Base-by-base conservation (phyloP, 2,329 filamentous ascomycete species). In the Tolypocladium tundrense region DNA sequence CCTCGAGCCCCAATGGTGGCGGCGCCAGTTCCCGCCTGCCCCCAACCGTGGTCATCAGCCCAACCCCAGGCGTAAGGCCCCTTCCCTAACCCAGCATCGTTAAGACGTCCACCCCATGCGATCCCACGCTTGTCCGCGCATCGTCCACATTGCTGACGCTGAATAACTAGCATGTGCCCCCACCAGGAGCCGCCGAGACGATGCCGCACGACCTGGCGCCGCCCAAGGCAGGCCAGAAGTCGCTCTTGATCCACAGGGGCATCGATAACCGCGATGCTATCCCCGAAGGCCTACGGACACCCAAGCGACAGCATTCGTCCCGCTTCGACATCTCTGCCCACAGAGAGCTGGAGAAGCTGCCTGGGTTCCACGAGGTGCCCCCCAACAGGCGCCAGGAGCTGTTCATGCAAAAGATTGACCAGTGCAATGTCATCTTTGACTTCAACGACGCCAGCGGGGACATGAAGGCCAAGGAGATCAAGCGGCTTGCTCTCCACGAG, bases 401-500 rank as follows among this genome's bases (percentile, higher is more conserved):
- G 21, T 99, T 99, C 76, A 97, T 99, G 92, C 92, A 97, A 71
- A 99, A 99, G 81, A 94, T 99, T 66, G 94, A 97, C 68, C 94
- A 99, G 73, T 99, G 94, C 79, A 99, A 99, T 71, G 95, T 99
- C 78, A 99, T 99, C 68, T 99, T 99, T 71, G 94, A 99, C 77
- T 99, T 99, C 78, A 99, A 97, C 72, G 94, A 99, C 74, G 91
- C 93, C 54, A 96, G 90, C 64, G 92, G 88, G 65, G 94, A 99
- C 71, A 97, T 99, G 92, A 99, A 99, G 75, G 96, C 93, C 53
- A 99, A 99, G 78, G 94, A 99, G 76, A 97, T 99, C 81, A 99
- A 99, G 80, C 85, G 94, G 68, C 79, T 99, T 65, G 94, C 94
- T 48, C 81, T 99, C 51, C 94, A 99, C 71, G 94, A 99, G 73